Percentiles rank a stretch among this genome's conserved stretches.
Conservation (phyloP, 768 basidiomycete genomes). For the Mycena vulgaris region DNA sequence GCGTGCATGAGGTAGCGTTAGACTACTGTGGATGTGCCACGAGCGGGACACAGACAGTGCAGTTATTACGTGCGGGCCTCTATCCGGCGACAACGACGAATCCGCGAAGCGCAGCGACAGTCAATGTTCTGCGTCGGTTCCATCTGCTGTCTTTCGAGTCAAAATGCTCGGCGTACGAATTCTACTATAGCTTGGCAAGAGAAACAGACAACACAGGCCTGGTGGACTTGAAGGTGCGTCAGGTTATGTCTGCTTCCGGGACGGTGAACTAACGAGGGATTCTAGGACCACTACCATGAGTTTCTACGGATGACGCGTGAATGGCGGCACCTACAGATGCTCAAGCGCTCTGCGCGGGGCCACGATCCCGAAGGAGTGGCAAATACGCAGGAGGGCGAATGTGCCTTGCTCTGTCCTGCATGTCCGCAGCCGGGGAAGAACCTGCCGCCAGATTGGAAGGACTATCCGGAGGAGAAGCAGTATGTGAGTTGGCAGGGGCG, state of each 20-base stretch:
- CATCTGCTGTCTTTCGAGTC: constrained; percentile 33
- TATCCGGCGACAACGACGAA: constrained; percentile 35
- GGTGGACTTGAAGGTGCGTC: too few species aligned
- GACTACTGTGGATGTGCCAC: constrained; percentile 37
- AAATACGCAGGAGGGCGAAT: constrained; percentile 37
- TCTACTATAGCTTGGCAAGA: constrained; percentile 36
- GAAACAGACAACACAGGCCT: constrained; percentile 34
- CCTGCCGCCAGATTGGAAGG: constrained; percentile 41
- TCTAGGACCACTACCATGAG: constrained; percentile 38
- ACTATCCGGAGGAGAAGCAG: constrained; percentile 21
- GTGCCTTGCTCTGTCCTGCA: constrained; percentile 46
- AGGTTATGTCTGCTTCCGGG: background rate
- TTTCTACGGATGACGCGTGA: constrained; percentile 34
- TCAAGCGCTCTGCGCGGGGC: constrained; percentile 39
- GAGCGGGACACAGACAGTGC: constrained; percentile 2
- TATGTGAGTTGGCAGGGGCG: background rate
- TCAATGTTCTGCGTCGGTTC: constrained; percentile 29
- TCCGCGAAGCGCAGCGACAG: constrained; percentile 33
- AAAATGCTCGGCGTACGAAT: constrained; percentile 37
- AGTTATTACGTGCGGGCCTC: constrained; percentile 32
- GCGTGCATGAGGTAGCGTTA: constrained; percentile 29
- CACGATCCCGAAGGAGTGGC: constrained; percentile 36
- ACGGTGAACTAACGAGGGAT: background rate
- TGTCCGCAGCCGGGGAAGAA: constrained; percentile 48
- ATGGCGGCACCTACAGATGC: constrained; percentile 37